Conservation (phyloP, 345 rosid species). For the Balakata baccata region DNA sequence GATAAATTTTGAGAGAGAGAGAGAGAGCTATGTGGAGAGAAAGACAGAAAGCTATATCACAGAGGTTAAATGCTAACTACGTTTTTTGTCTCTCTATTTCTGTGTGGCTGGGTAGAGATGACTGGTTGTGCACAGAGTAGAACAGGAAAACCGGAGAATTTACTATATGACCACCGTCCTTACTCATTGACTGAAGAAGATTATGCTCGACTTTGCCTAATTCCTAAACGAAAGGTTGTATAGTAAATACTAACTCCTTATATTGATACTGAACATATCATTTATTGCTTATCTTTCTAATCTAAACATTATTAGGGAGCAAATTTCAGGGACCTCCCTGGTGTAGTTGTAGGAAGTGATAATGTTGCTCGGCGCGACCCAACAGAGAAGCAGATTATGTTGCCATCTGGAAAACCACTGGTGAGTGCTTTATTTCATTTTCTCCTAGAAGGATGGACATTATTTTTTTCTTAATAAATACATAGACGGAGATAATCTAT, state of each 20-base stretch:
- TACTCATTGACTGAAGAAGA: constrained; percentile 48
- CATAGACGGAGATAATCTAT: neutral
- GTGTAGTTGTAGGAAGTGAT: constrained; percentile 60
- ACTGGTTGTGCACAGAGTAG: constrained; percentile 41
- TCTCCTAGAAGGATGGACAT: neutral
- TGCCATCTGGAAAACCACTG: constrained; percentile 85
- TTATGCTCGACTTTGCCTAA: constrained; percentile 64
- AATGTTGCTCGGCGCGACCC: constrained; percentile 65
- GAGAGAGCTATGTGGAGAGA: too few relatives aligned
- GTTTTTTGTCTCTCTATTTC: neutral
- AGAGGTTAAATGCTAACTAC: neutral
- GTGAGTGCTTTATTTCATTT: constrained; percentile 37
- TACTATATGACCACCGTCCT: constrained; percentile 76
- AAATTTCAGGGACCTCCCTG: constrained; percentile 89
- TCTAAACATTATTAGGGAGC: constrained; percentile 61
- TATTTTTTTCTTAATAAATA: neutral
- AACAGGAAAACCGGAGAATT: constrained; percentile 24
- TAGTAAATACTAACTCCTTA: neutral
- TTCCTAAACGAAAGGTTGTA: constrained; percentile 82
- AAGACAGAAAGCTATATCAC: too few relatives aligned
- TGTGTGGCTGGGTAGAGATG: constrained; percentile 49
- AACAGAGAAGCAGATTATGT: constrained; percentile 35
- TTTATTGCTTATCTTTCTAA: constrained; percentile 15
- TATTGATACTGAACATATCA: neutral
- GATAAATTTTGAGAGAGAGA: too few relatives aligned